phyloP scores from a whole-genome alignment of 306 rosid species.

The Pterocarpus macrocarpus region DNA sequence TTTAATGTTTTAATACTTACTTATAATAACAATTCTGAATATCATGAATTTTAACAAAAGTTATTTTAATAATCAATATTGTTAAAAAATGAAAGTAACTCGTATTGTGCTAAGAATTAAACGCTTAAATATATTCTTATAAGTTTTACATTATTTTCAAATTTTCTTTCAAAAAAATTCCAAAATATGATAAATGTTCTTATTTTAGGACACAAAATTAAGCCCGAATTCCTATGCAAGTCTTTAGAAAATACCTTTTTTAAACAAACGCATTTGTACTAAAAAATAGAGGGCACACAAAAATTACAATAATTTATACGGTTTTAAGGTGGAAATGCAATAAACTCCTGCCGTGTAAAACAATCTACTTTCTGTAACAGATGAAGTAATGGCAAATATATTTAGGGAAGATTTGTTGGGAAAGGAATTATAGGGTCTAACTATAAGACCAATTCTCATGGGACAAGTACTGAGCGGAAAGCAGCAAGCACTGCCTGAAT shows the following conservation, averaged over 20 bases:
- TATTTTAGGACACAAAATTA: too few species aligned
- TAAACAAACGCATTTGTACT: neutral
- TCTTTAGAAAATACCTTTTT: too few species aligned
- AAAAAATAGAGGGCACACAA: neutral
- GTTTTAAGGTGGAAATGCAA: neutral
- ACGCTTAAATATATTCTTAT: too few species aligned
- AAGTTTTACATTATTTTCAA: too few species aligned
- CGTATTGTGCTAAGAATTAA: too few species aligned
- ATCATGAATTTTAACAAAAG: neutral
- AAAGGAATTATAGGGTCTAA: slow-evolving; percentile 5
- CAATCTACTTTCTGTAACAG: neutral
- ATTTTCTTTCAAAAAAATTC: too few species aligned
- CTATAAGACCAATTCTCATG: neutral
- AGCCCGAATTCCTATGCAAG: too few species aligned
- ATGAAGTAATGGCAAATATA: slow-evolving; percentile 7
- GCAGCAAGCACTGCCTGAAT: neutral
- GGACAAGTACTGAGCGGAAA: slow-evolving; percentile 14
- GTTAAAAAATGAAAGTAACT: too few species aligned
- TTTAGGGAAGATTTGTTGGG: neutral
- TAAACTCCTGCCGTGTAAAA: neutral
- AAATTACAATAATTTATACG: neutral
- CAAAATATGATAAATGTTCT: too few species aligned
- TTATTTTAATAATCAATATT: too few species aligned
- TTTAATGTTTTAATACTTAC: neutral
- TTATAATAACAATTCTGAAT: neutral